Evolutionary conservation across 2,329 filamentous ascomycete genomes (phyloP), one percentile per base, ranked within the genome.

Genomic region (Aureobasidium leucospermi): DNA sequence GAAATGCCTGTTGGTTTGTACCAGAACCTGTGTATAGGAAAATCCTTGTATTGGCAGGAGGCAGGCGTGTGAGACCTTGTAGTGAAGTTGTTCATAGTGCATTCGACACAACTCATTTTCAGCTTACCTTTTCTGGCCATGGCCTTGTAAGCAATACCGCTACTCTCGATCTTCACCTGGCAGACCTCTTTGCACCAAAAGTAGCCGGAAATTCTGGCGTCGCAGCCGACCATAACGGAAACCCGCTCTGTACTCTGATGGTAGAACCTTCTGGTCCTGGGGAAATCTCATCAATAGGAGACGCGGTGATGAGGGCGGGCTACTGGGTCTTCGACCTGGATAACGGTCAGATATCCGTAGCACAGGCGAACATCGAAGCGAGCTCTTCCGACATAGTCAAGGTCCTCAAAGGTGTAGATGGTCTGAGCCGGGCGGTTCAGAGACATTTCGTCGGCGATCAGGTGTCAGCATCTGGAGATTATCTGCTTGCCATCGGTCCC

Each of bases 291-390:
- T 39, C 19, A n/a, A 42, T 32, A 67, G 64, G 4, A 61, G 69
- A 4, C 67, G 68, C 2, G 69, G 70, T 59, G 67, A 64, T 72
- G n/a, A 58, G 67, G 23, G 67, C 65, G 53, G 69, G 71, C 66
- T 72, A 71, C 58, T 66, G 70, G 36, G 69, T 72, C 59, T 72
- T 68, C 55, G 70, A 71, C 55, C 67, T 71, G 42, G 69, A 72
- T 61, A 70, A 72, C 36, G 68, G 65, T 2, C 70, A 72, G 49
- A 63, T 67, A 19, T 68, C 68, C 1, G 61, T 71, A 31, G 69
- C 69, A 13, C 70, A 71, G 53, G 68, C 70, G 11, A 61, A 61
- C 23, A 32, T 47, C 23, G 16, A 36, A 3, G 34, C 31, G 2
- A 31, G 16, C 9, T 36, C 41, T 10, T 47, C 42, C 32, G 31